Conservation (phyloP, 805 yeast genomes). For the Candida manassasensis region DNA sequence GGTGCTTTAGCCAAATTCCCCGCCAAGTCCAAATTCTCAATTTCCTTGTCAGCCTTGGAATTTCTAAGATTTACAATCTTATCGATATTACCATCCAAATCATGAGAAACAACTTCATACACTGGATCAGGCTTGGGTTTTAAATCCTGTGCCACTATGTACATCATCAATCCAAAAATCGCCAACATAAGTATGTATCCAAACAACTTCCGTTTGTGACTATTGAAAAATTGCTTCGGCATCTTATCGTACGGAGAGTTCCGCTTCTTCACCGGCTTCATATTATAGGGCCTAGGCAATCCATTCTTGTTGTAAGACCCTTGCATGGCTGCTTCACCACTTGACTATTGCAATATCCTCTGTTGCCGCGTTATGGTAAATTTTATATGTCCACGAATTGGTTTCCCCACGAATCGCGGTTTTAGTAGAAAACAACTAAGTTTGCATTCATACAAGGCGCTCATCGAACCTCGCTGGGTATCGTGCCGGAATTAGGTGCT, state of each 20-base stretch:
- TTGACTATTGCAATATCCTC: too few relatives aligned
- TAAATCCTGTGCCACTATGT: constrained; percentile 34
- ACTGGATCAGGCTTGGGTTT: constrained; percentile 21
- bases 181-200: constrained; percentile 35
- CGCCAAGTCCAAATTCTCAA: constrained; percentile 32
- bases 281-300: constrained; percentile 42
- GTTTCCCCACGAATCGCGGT: constrained; percentile 1
- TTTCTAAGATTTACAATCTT: constrained; percentile 27
- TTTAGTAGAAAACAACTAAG: too few relatives aligned
- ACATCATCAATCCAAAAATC: constrained; percentile 32
- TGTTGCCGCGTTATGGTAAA: too few relatives aligned
- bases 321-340: constrained; percentile 32
- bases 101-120: constrained; percentile 23
- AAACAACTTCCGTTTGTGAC: constrained; percentile 32
- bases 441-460: too few relatives aligned
- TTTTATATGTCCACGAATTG: background rate
- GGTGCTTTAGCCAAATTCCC: constrained; percentile 34
- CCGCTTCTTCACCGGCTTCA: constrained; percentile 35
- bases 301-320: constrained; percentile 40
- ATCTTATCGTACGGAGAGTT: constrained; percentile 32
- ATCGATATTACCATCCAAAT: constrained; percentile 14
- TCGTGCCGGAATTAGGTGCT: too few relatives aligned
- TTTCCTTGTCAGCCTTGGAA: constrained; percentile 28
- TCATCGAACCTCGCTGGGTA: too few relatives aligned
- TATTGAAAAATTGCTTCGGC: constrained; percentile 28